phyloP scores from a whole-genome alignment of 2,329 filamentous ascomycete genomes.

The Pestalotiopsis sp. region DNA sequence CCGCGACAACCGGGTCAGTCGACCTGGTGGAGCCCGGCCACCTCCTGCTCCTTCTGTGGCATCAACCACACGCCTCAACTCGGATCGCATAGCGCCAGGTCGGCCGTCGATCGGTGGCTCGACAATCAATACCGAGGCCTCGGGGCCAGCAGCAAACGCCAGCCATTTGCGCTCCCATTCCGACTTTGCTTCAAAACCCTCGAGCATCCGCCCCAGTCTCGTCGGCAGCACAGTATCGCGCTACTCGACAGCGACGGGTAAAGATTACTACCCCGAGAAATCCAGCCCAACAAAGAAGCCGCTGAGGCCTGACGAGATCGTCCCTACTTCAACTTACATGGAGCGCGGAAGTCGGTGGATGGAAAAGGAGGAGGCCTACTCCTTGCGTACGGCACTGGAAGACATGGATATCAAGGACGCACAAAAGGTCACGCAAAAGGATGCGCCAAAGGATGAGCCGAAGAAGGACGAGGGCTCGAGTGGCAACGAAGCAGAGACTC shows the following conservation, averaged over 20 bases:
- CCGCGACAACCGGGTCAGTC: conserved; percentile 66
- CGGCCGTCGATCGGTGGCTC: conserved; percentile 33
- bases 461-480: neutral
- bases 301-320: conserved; percentile 61
- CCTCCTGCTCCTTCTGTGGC: conserved; percentile 48
- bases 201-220: conserved; percentile 42
- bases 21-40: conserved; percentile 73
- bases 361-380: conserved; percentile 77
- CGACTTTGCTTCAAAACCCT: conserved; percentile 29
- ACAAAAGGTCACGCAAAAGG: conserved; percentile 16
- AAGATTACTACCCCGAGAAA: conserved; percentile 54
- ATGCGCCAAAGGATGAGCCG: conserved; percentile 35
- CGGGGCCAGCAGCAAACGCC: conserved; percentile 28
- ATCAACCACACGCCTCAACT: conserved; percentile 31
- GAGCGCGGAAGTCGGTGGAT: conserved; percentile 77
- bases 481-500: conserved; percentile 55
- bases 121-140: conserved; percentile 31
- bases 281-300: conserved; percentile 37
- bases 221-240: conserved; percentile 52
- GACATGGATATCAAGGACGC: conserved; percentile 64
- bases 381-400: conserved; percentile 72
- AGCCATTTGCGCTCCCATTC: conserved; percentile 33
- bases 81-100: conserved; percentile 25
- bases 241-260: conserved; percentile 51
- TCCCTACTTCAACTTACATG: conserved; percentile 70